A percentile compares a stretch with the other conserved stretches of the same genome.
Evolutionary conservation across 495 filamentous ascomycete species (phyloP).

Genomic region (Penicillium steckii): DNA sequence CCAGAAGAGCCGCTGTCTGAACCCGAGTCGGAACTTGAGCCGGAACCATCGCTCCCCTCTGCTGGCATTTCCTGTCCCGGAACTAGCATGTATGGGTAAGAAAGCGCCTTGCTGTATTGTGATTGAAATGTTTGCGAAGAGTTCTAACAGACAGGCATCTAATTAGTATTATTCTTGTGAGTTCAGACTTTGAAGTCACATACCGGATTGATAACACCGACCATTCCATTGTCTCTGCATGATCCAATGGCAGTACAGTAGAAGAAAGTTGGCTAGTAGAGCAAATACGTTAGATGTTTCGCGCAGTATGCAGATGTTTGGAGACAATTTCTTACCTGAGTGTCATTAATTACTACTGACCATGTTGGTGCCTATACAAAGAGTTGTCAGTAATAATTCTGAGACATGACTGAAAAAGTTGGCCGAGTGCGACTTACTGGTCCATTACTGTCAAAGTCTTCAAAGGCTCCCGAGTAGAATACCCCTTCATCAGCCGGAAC

Average conservation of each 20-base stretch:
- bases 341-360: constrained; percentile 33
- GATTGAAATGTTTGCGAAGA: constrained; percentile 27
- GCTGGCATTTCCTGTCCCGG: constrained; percentile 39
- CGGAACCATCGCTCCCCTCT: constrained; percentile 23
- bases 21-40: constrained; percentile 7
- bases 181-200: background rate
- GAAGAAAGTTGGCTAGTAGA: constrained; percentile 35
- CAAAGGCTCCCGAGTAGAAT: constrained; percentile 43
- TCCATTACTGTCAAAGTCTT: constrained; percentile 29
- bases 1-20: background rate
- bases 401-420: background rate
- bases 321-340: constrained; percentile 22
- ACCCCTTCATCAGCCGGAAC: constrained; percentile 40
- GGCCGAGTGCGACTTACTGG: constrained; percentile 17
- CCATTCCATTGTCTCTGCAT: constrained; percentile 41
- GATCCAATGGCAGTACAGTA: constrained; percentile 43
- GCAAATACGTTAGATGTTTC: constrained; percentile 1
- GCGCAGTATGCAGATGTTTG: background rate
- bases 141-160: constrained; percentile 23
- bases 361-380: constrained; percentile 31
- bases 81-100: constrained; percentile 37
- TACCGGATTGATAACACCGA: constrained; percentile 44
- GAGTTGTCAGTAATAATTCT: background rate
- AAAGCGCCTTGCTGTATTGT: constrained; percentile 32
- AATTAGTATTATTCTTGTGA: background rate